phyloP scores from a whole-genome alignment of 2,329 filamentous ascomycete genomes.

The Cladosporium sp. region DNA sequence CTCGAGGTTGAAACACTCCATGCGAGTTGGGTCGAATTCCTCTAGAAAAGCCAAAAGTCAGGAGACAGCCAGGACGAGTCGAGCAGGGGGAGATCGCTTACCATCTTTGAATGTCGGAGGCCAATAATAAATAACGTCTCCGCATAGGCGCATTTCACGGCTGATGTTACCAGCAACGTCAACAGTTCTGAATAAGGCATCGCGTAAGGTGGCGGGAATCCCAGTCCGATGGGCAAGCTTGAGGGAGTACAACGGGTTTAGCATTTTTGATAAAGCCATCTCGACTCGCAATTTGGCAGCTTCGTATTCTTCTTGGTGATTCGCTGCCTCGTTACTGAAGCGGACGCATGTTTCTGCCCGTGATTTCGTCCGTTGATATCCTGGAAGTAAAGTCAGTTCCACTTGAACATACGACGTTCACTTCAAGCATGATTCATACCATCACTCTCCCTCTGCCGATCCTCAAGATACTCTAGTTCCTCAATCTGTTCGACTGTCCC shows the following conservation, averaged over 20 bases:
- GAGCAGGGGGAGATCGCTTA: no score
- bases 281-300: neutral
- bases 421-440: constrained; percentile 20
- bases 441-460: constrained; percentile 37
- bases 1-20: constrained; percentile 25
- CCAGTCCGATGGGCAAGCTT: neutral
- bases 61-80: no score
- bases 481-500: constrained; percentile 14
- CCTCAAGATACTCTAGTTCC: constrained; percentile 35
- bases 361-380: constrained; percentile 23
- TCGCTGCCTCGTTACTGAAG: neutral
- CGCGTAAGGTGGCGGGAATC: neutral
- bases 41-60: neutral
- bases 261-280: neutral
- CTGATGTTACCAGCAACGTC: constrained; percentile 18
- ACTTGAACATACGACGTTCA: neutral
- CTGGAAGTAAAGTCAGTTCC: constrained; percentile 17
- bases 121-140: constrained; percentile 27
- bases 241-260: neutral
- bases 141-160: constrained; percentile 20
- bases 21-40: constrained; percentile 25
- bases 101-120: constrained; percentile 30
- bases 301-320: no score
- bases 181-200: constrained; percentile 19
- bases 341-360: constrained; percentile 16